phyloP scores from a whole-genome alignment of 345 rosid genomes.

The Raphanus raphanistrum region DNA sequence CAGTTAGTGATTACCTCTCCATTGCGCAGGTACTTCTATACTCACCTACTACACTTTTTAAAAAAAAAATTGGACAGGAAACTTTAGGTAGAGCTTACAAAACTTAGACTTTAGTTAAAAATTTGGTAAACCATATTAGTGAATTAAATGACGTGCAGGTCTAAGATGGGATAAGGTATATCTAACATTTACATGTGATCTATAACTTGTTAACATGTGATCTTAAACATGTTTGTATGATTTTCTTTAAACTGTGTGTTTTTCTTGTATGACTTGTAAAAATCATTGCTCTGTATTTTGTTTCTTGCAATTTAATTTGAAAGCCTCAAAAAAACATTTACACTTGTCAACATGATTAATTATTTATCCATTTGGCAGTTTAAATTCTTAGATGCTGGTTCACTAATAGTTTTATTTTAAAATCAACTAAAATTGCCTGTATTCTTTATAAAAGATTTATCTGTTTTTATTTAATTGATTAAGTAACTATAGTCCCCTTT shows the following conservation, averaged over 20 bases:
- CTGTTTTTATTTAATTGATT: background rate
- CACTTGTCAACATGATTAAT: background rate
- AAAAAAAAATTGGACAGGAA: background rate
- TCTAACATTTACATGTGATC: conserved; percentile 4
- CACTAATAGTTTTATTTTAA: too few relatives aligned
- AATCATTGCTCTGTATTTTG: too few relatives aligned
- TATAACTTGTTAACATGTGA: too few relatives aligned
- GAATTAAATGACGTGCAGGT: background rate
- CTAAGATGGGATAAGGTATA: background rate
- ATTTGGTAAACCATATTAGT: background rate
- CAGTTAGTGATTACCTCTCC: conserved; percentile 42
- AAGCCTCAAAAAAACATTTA: too few relatives aligned
- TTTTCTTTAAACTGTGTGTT: too few relatives aligned
- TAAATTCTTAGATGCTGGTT: background rate
- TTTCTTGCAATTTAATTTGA: too few relatives aligned
- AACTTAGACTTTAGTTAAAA: background rate
- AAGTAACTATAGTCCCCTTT: background rate
- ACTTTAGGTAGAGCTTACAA: background rate
- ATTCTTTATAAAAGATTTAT: too few relatives aligned
- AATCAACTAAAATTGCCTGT: background rate
- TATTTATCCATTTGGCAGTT: background rate
- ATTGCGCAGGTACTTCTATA: conserved; percentile 20
- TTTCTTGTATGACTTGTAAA: too few relatives aligned
- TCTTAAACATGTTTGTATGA: too few relatives aligned
- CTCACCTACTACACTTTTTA: background rate